Evolutionary conservation across 2,329 filamentous ascomycete species (phyloP), one percentile per base, ranked within the genome.

Genomic region (Parastagonospora nodorum): DNA sequence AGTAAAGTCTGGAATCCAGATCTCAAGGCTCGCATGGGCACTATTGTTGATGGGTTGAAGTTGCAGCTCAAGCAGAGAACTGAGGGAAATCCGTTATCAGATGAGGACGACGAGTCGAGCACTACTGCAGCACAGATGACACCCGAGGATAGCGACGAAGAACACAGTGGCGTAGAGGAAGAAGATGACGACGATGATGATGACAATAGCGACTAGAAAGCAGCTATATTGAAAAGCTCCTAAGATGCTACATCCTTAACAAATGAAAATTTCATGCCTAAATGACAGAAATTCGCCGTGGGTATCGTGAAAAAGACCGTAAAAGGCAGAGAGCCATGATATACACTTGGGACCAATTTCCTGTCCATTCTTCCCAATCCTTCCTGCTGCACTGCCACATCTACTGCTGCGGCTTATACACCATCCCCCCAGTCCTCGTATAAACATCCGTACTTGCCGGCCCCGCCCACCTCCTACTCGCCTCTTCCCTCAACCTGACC

Each of bases 401-500:
- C 50, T 50, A 69, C n/a, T 64, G 50, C 56, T 72, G 72, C 24
- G 71, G 66, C 45, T 59, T 54, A 59, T 75, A 75, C 35, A 64
- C 58, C 73, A 75, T 75, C 40, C 61, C 61, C 8, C 48, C 59
- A 30, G 51, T 51, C 32, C 63, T 59, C 7, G 50, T 60, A 58
- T 75, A 75, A 19, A 64, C 65, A 28, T 70, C 60, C 14, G 61
- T 57, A 42, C 66, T 65, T 14, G 69, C 72, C 14, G 74, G 74
- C 1, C 74, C 74, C 1, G 74, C 74, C 65, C 64, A 73, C 29
- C 68, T 52, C 48, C 71, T 66, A 37, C 55, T 58, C 29, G 56
- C 64, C 53, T 84, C 75, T 59, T 80, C 77, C 45, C 78, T 64
- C 9, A 64, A 66, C 42, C 68, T 67, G 4, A 80, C 65, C 57